phyloP scores from a whole-genome alignment of 2,329 filamentous ascomycete species.

The Coleophoma cylindrospora region DNA sequence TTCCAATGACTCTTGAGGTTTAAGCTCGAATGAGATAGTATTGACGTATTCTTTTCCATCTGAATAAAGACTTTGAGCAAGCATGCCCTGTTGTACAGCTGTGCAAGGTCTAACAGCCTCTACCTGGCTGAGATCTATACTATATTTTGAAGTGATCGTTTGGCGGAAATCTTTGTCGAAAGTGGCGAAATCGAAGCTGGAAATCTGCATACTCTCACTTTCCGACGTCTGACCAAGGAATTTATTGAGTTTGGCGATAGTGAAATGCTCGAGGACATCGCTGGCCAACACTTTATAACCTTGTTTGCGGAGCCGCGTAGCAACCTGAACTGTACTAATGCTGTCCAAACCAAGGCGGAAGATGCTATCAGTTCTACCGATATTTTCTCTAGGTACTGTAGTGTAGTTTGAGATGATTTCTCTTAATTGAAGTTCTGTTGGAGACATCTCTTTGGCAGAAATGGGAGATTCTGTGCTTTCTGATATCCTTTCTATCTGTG shows the following conservation, averaged over 20 bases:
- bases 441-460: constrained; percentile 6
- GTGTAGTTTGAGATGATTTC: constrained; percentile 47
- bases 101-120: constrained; percentile 72
- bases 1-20: constrained; percentile 29
- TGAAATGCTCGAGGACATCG: constrained; percentile 67
- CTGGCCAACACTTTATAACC: constrained; percentile 57
- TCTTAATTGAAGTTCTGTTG: constrained; percentile 35
- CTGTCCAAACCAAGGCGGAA: constrained; percentile 89
- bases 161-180: constrained; percentile 42
- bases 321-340: constrained; percentile 79
- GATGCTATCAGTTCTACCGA: constrained; percentile 64
- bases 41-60: constrained; percentile 72
- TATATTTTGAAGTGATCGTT: constrained; percentile 17
- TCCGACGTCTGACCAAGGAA: constrained; percentile 9
- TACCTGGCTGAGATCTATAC: constrained; percentile 28
- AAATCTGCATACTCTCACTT: neutral
- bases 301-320: constrained; percentile 56
- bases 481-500: neutral
- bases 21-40: constrained; percentile 51
- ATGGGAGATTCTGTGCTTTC: neutral
- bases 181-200: constrained; percentile 38
- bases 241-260: constrained; percentile 27
- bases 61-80: constrained; percentile 68
- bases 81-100: constrained; percentile 71
- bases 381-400: constrained; percentile 38